Evolutionary conservation across 208 protist genomes (phyloP), one percentile per base, ranked within the genome.

Genomic region (Tritrichomonas foetus): DNA sequence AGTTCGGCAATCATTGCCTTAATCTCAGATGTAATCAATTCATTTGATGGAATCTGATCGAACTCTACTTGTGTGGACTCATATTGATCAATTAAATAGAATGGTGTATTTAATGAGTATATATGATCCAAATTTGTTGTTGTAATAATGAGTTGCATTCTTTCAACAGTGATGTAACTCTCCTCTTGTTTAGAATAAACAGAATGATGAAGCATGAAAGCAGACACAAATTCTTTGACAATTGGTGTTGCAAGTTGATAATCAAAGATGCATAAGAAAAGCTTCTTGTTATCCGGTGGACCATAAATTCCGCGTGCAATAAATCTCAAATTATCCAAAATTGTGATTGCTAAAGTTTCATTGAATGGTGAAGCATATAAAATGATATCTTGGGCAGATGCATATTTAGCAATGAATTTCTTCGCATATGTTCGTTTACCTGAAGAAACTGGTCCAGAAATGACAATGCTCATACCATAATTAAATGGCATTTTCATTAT

Each of bases 321-420:
- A 1, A 82, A 82, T 27, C 50, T 82, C 13, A 82, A 14, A 30
- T 36, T 22, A 22, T 82, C 11, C 3, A 82, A 50, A 22, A 82
- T 50, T 82, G 33, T 82, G 13, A 30, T 82, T 3, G 1, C 2
- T 3, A 82, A 11, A 22, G 33, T 82, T 3, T 82, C 22, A 16
- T 82, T 82, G 74, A 82, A 82, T 25, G 41, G 16, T 50, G 74
- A 82, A 50, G 74, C 9, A 82, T 82, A 82, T 20, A 82, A 50
- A 50, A 82, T 27, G 8, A 41, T 22, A 82, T 82, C 74, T 82
- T 82, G 33, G 47, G 11, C 27, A 3, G 33, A 11, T 82, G 11
- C 41, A 47, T 49, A 30, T 30, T 41, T 82, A 9, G 1, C 41
- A 8, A 82, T 16, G 25, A 50, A 82, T 22, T 82, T 3, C 22